Evolutionary conservation across 495 filamentous ascomycete genomes (phyloP), one percentile per base, ranked within the genome.

Genomic region (Talaromyces stipitatus): DNA sequence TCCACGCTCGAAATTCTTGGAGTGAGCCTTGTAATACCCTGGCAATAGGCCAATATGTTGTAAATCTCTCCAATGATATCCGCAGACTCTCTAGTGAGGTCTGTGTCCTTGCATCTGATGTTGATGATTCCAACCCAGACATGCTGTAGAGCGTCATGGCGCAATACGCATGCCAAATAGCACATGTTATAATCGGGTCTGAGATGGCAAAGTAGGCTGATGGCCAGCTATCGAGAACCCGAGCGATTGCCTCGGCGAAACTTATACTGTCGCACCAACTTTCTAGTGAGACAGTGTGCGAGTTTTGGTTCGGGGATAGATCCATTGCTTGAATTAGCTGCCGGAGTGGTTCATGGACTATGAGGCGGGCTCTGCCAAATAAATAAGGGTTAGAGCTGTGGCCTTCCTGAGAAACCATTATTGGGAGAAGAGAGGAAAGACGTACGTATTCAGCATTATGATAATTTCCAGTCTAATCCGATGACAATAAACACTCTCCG

Each of bases 161-260:
- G 53, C 28, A 45, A 14, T 28, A 55, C 6, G 53, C 53, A 41
- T 55, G 53, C 53, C 53, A 55, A 14, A 55, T 55, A n/a, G 53
- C 53, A 22, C 53, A 55, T 6, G 16, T 55, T 11, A 55, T 55
- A 24, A 55, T 55, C 12, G 53, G 53, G 32, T 55, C 53, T 0
- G 53, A 55, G 12, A 55, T 38, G 32, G 53, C 53, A 23, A 55
- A 55, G 53, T 55, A 55, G 11, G 12, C 32, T 8, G 53, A 22
- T 22, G 53, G 53, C 53, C 53, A 55, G 53, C 43, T 24, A 38
- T 55, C 12, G 29, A 55, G 43, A 2, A 55, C 32, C 9, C 41
- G 23, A 9, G 53, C 53, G 28, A 55, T 55, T 9, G 22, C 28
- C 2, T 55, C 26, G 16, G 29, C 53, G 26, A 41, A 55, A n/a